A percentile compares a stretch with the other conserved stretches of the same genome.
Conservation (phyloP, 306 rosid species). For the Crotalaria pallida region DNA sequence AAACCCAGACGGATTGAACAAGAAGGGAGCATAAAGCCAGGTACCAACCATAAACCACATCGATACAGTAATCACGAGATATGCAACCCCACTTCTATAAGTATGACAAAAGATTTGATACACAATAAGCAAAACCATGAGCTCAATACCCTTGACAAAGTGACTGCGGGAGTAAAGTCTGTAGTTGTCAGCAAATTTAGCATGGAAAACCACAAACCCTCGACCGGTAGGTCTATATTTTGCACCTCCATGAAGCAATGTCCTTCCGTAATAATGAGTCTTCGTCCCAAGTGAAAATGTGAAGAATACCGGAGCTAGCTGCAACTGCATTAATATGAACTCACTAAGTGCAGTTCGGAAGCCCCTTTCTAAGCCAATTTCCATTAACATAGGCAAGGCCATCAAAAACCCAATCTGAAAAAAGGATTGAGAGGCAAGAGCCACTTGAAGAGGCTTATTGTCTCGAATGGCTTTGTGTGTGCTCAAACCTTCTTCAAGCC, state of each 20-base stretch:
- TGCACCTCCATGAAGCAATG: conserved; percentile 97
- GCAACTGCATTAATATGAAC: conserved; percentile 90
- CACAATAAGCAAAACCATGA: conserved; percentile 75
- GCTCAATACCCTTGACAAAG: conserved; percentile 96
- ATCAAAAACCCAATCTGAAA: conserved; percentile 94
- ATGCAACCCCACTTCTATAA: conserved; percentile 75
- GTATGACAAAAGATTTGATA: conserved; percentile 81
- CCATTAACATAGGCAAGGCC: conserved; percentile 99
- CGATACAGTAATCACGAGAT: conserved; percentile 75
- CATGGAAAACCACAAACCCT: conserved; percentile 98
- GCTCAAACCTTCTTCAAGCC: conserved; percentile 89
- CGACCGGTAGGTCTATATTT: conserved; percentile 94
- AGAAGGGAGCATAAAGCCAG: conserved; percentile 98
- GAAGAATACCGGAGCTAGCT: conserved; percentile 93
- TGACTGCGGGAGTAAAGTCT: conserved; percentile 97
- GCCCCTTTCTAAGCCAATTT: conserved; percentile 94
- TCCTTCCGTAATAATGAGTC: conserved; percentile 95
- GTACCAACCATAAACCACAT: conserved; percentile 99
- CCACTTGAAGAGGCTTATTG: conserved; percentile 97
- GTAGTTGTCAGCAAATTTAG: conserved; percentile 97
- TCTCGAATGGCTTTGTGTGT: conserved; percentile 73
- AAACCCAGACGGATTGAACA: conserved; percentile 97
- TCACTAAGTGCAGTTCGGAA: conserved; percentile 96
- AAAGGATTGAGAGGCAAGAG: conserved; percentile 94
- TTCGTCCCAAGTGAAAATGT: conserved; percentile 96